Percentiles rank a stretch among this genome's conserved stretches.
phyloP scores from a whole-genome alignment of 1,284 basidiomycete genomes.

The Melampsora occidentalis region DNA sequence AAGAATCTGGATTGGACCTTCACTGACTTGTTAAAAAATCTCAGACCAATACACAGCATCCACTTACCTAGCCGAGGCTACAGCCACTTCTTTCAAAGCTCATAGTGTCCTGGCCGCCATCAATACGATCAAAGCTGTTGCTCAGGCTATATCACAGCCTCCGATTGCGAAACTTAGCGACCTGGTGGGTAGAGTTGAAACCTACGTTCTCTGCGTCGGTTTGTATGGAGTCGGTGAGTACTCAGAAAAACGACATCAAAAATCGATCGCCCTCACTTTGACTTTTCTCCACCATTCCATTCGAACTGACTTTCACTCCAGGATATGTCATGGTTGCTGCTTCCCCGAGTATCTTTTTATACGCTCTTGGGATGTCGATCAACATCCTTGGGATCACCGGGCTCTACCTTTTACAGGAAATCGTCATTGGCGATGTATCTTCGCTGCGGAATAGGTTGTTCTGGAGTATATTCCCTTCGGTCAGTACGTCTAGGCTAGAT shows the following conservation, averaged over 20 bases:
- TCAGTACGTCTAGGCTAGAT: constrained; percentile 46
- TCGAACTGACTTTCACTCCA: constrained; percentile 3
- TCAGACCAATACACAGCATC: constrained; percentile 50
- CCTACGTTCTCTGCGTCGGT: constrained; percentile 51
- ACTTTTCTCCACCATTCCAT: background rate
- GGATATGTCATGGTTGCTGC: constrained; percentile 52
- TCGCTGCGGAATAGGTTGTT: constrained; percentile 51
- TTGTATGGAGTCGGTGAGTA: constrained; percentile 52
- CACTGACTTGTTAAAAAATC: background rate
- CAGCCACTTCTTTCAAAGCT: constrained; percentile 49
- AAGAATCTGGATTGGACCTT: background rate
- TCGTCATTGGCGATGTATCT: constrained; percentile 54
- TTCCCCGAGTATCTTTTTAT: constrained; percentile 48
- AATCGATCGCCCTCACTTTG: background rate
- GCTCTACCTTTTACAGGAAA: constrained; percentile 52
- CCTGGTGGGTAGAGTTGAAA: constrained; percentile 52
- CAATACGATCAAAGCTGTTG: constrained; percentile 51
- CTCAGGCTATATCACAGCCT: constrained; percentile 52
- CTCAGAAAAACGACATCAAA: no score
- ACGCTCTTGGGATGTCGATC: constrained; percentile 53
- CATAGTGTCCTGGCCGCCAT: constrained; percentile 53
- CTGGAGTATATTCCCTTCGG: constrained; percentile 53
- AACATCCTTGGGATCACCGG: constrained; percentile 54
- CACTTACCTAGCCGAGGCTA: constrained; percentile 51
- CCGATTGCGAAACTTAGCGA: constrained; percentile 55